Evolutionary conservation across 129 eudicot species (phyloP).

Genomic region (Flaveria robusta): DNA sequence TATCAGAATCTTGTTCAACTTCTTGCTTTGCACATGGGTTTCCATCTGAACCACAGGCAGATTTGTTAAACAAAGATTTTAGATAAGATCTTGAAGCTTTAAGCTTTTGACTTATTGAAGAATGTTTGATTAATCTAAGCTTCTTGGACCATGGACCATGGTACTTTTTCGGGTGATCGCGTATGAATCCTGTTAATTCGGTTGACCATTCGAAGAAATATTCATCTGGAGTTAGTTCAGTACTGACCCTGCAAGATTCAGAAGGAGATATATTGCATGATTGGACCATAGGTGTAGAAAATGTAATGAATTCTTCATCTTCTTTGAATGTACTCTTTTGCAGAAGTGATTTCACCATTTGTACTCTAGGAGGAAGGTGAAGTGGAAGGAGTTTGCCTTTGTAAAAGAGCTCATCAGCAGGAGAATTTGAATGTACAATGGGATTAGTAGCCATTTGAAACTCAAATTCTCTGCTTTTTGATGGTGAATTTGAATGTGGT

Average conservation of each 20-base stretch:
- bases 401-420: conserved; percentile 92
- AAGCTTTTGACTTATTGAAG: conserved; percentile 59
- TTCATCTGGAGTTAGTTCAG: conserved; percentile 74
- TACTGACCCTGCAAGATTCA: conserved; percentile 72
- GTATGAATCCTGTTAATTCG: conserved; percentile 54
- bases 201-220: conserved; percentile 81
- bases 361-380: conserved; percentile 70
- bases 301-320: conserved; percentile 42
- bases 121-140: conserved; percentile 60
- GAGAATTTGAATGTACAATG: conserved; percentile 40
- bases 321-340: conserved; percentile 33
- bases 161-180: conserved; percentile 47
- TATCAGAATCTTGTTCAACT: conserved; percentile 35
- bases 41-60: conserved; percentile 57
- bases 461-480: conserved; percentile 76
- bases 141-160: conserved; percentile 65
- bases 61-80: conserved; percentile 60
- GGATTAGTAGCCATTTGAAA: conserved; percentile 56
- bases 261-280: conserved; percentile 72
- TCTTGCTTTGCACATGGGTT: conserved; percentile 46
- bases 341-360: conserved; percentile 60
- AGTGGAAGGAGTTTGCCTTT: conserved; percentile 92
- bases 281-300: conserved; percentile 57
- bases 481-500: conserved; percentile 41
- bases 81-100: conserved; percentile 69